phyloP scores from a whole-genome alignment of 805 yeast genomes.

The Blastobotrys parvus region DNA sequence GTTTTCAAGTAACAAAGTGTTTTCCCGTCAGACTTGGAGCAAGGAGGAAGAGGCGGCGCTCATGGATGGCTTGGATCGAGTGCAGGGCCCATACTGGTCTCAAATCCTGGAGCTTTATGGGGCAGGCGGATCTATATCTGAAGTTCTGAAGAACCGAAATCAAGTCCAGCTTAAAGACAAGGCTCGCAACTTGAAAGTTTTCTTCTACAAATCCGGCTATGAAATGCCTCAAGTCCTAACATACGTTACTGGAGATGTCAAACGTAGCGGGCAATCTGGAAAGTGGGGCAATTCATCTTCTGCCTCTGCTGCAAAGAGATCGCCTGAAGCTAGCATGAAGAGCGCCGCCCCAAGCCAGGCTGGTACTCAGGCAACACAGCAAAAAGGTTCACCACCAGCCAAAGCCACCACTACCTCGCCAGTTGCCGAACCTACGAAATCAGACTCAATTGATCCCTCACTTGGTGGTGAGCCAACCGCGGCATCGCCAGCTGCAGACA shows the following conservation, averaged over 20 bases:
- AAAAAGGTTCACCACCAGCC: neutral
- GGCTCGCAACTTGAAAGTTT: slow-evolving; percentile 92
- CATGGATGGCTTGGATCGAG: slow-evolving; percentile 60
- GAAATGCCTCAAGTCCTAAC: slow-evolving; percentile 73
- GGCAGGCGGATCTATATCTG: slow-evolving; percentile 82
- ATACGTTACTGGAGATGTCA: slow-evolving; percentile 76
- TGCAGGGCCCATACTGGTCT: slow-evolving; percentile 91
- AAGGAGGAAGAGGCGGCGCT: slow-evolving; percentile 81
- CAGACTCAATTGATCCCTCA: neutral
- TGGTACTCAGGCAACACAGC: slow-evolving; percentile 2
- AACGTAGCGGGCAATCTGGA: neutral
- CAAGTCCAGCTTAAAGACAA: slow-evolving; percentile 93
- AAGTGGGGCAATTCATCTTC: neutral
- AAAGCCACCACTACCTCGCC: neutral
- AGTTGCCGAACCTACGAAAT: neutral
- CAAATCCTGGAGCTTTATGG: slow-evolving; percentile 86
- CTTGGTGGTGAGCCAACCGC: neutral
- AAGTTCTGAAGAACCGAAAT: slow-evolving; percentile 75
- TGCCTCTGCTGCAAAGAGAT: neutral
- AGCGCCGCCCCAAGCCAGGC: neutral
- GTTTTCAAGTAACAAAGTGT: neutral
- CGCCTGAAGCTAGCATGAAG: neutral
- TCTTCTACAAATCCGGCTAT: slow-evolving; percentile 63
- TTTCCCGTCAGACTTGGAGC: slow-evolving; percentile 68
- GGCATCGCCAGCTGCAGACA: slow-evolving; percentile 1